These are phyloP conservation scores for Aurinia saxatilis DNA, from an alignment of 345 rosid genomes.

Conservation along the genomic window DNA sequence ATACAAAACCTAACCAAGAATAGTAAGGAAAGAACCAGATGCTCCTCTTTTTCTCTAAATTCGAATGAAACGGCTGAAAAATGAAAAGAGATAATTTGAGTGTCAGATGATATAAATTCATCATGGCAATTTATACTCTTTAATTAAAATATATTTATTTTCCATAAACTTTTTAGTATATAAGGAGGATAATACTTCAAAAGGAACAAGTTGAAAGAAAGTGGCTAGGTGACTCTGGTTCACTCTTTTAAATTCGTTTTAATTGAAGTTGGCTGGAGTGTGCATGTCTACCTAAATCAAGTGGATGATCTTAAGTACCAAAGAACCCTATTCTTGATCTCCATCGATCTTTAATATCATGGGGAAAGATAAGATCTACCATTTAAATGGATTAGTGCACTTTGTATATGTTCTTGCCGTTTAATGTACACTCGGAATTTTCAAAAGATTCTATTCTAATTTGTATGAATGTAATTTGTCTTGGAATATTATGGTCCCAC, in stretches of 20 bases:
- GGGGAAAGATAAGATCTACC: background rate
- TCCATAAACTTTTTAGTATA: background rate
- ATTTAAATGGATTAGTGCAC: background rate
- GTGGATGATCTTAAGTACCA: slow-evolving; percentile 1
- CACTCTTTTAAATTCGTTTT: slow-evolving; percentile 12
- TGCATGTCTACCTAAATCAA: background rate
- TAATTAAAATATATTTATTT: background rate
- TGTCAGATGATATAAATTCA: background rate
- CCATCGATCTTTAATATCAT: background rate
- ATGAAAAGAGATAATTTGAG: background rate
- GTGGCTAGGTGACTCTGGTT: slow-evolving; percentile 15
- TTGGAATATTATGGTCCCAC: background rate
- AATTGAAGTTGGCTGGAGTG: slow-evolving; percentile 6
- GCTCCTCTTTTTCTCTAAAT: slow-evolving; percentile 13
- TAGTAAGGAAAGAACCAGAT: background rate
- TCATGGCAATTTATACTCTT: background rate
- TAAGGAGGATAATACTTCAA: background rate
- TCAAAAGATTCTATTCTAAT: background rate
- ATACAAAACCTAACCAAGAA: slow-evolving; percentile 2
- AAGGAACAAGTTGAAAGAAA: slow-evolving; percentile 19
- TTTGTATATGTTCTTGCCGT: background rate
- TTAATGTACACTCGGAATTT: background rate
- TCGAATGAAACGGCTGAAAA: slow-evolving; percentile 9
- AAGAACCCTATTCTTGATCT: slow-evolving; percentile 7
- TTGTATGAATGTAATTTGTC: background rate